Base-by-base conservation (phyloP, 352 stramenopile species). In the Phytophthora litchii region DNA sequence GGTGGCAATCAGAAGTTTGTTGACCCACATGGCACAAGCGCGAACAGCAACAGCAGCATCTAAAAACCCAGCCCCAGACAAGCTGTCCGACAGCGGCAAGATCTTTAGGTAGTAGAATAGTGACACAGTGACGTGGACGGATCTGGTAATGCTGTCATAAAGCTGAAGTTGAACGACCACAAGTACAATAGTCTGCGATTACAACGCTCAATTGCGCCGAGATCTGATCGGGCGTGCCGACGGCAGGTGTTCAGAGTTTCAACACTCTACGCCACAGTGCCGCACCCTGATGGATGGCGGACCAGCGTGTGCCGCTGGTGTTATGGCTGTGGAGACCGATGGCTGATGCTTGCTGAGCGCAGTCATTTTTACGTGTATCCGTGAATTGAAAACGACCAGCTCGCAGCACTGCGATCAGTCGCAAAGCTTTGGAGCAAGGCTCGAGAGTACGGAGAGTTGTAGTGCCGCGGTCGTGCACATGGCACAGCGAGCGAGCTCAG, bases 81-180 rank as follows among this genome's bases (percentile, higher is more conserved):
- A n/a, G n/a, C n/a, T 34, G 37, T 44, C 38, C 19, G 34, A 13
- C 29, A 44, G 50, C 16, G 27, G 32, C 52, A 54, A 67, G 56
- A 67, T 57, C 32, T 57, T 67, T 62, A 44, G 40, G 47, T 56
- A 60, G 25, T 51, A n/a, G 21, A 40, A 29, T 49, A 57, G 58
- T 58, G 21, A 45, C 41, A 53, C 45, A 8, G 25, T 72, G 63
- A 68, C 57, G 50, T 67, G 34, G 34, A 35, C 27, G 13, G 43
- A 55, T 47, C 45, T 62, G 35, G 38, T 59, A 64, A 64, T 27
- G 47, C 31, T 61, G 63, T 71, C 50, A 63, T 71, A 67, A 47
- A 67, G 62, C 56, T 51, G 41, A 64, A 51, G 50, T 70, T 60
- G 62, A 45, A 53, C 45, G 52, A 47, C 52, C 48, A 50, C 43